Evolutionary conservation across 2,329 filamentous ascomycete genomes (phyloP), one percentile per base, ranked within the genome.

Genomic region (Claviceps citrina): DNA sequence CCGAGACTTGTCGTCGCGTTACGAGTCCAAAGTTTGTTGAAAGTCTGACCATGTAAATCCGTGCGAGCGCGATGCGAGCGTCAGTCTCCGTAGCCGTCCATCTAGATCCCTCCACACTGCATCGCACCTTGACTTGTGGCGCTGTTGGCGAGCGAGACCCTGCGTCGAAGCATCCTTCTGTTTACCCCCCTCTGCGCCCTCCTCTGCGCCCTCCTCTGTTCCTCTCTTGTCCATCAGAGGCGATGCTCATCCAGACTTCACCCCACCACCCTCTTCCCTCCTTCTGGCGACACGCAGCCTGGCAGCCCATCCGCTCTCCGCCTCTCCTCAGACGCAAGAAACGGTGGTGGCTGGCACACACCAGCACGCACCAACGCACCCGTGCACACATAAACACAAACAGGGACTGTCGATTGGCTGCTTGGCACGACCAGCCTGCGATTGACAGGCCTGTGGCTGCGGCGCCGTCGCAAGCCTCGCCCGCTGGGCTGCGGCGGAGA

Each of bases 401-500:
- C n/a, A n/a, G n/a, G n/a, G n/a, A n/a, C n/a, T n/a, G n/a, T n/a
- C n/a, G n/a, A n/a, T n/a, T n/a, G n/a, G n/a, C n/a, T n/a, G n/a
- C n/a, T 24, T 24, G 26, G 10, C 26, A n/a, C 25, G 10, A 25
- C 28, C 13, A 16, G 22, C 22, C 22, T 24, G 22, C 5, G 22
- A 5, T 19, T 44, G 42, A 39, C 39, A 41, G 39, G 24, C 34
- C n/a, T 24, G 38, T 41, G 42, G 42, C 42, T 41, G 38, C 42
- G 42, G 42, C 42, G 42, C 42, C 42, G 38, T 43, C 38, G 42
- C 42, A 43, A 39, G 42, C 42, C 42, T 40, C 38, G 42, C 38
- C 42, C 42, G 42, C 30, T 40, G 32, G 37, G 22, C 25, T 43
- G 36, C 37, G 41, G 32, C 36, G 38, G 34, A 31, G 37, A 43